Conservation (phyloP, 305 asterid species). For the Nicotiana rustica region DNA sequence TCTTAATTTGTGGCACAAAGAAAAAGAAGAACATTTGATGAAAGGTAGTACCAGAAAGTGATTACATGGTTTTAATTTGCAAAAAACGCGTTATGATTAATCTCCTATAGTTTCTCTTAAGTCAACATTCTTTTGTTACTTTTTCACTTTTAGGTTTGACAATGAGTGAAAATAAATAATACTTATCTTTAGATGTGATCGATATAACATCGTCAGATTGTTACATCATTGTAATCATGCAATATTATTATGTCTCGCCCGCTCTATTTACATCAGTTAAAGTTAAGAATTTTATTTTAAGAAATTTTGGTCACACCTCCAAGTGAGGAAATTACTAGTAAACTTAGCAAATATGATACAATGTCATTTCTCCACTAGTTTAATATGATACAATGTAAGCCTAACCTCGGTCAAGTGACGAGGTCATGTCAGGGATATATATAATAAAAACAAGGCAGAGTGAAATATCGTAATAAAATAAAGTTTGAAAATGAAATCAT, state of each 20-base stretch:
- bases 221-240: neutral
- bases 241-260: neutral
- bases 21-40: neutral
- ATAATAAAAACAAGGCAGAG: too few relatives aligned
- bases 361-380: neutral
- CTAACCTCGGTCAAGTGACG: too few relatives aligned
- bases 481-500: too few relatives aligned
- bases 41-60: neutral
- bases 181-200: too few relatives aligned
- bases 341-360: too few relatives aligned
- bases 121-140: neutral
- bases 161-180: too few relatives aligned
- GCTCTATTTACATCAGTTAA: too few relatives aligned
- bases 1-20: neutral
- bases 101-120: neutral
- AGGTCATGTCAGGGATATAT: too few relatives aligned
- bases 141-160: conserved; percentile 17
- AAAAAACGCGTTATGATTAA: neutral
- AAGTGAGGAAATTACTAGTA: neutral
- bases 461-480: too few relatives aligned
- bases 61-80: neutral
- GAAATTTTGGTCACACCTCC: neutral
- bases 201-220: neutral
- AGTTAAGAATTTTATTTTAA: too few relatives aligned
- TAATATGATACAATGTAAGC: too few relatives aligned